Percentiles rank a stretch among this genome's conserved stretches.
phyloP scores from a whole-genome alignment of 2,329 filamentous ascomycete species.

The Orbilia blumenaviensis region DNA sequence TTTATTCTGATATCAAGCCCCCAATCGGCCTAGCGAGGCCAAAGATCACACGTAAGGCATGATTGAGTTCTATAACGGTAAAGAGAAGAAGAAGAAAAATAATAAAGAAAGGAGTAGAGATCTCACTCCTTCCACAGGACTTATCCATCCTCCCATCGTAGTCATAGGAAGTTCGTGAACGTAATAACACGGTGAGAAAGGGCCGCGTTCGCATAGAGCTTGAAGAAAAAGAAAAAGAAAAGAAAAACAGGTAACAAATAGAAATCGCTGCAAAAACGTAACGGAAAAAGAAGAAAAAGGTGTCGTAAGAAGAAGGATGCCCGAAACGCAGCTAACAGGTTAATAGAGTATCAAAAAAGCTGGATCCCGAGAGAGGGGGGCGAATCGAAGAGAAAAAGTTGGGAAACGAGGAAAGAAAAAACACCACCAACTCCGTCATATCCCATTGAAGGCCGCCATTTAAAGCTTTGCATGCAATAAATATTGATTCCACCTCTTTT shows the following conservation, averaged over 20 bases:
- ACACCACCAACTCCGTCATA: conserved; percentile 30
- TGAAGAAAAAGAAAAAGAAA: conserved; percentile 2
- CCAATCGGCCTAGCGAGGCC: not conserved
- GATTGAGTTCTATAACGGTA: not conserved
- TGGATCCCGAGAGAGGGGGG: not conserved
- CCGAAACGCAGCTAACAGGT: conserved; percentile 2
- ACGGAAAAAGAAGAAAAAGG: not conserved
- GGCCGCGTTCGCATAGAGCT: not conserved
- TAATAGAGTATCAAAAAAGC: not conserved
- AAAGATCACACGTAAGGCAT: not conserved
- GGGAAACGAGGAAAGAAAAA: not conserved
- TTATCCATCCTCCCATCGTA: not conserved
- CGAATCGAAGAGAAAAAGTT: conserved; percentile 4
- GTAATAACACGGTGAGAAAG: not conserved
- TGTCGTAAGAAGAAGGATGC: not conserved
- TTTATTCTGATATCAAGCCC: not conserved
- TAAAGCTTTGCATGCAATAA: conserved; percentile 18
- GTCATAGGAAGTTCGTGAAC: not conserved
- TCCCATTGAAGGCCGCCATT: not conserved
- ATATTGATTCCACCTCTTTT: conserved; percentile 11
- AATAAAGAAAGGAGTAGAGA: not conserved
- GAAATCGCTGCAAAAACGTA: not conserved
- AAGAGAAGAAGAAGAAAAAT: not conserved
- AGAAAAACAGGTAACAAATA: not conserved
- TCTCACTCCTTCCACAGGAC: not conserved